phyloP scores from a whole-genome alignment of 2,329 filamentous ascomycete species.

The Erysiphe neolycopersici region DNA sequence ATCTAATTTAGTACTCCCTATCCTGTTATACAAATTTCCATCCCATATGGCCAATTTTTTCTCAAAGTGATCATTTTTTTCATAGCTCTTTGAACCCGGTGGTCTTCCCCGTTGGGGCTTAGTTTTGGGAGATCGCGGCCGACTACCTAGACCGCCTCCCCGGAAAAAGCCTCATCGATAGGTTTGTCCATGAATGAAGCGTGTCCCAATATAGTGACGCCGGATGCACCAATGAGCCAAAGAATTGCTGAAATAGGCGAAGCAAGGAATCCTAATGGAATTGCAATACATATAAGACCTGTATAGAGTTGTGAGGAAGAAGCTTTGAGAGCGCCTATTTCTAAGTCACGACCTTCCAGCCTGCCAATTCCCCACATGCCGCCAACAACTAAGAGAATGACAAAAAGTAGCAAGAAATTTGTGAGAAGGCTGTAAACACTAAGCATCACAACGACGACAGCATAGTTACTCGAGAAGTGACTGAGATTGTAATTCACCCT shows the following conservation, averaged over 20 bases:
- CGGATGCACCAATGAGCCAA: constrained; percentile 89
- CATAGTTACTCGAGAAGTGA: constrained; percentile 98
- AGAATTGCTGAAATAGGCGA: constrained; percentile 65
- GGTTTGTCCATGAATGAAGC: constrained; percentile 93
- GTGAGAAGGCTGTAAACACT: constrained; percentile 86
- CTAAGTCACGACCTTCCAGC: constrained; percentile 66
- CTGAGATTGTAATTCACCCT: constrained; percentile 91
- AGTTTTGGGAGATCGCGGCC: constrained; percentile 92
- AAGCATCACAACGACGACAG: constrained; percentile 77
- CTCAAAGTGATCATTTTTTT: constrained; percentile 25
- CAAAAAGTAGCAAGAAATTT: constrained; percentile 66
- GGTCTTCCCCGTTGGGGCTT: constrained; percentile 99
- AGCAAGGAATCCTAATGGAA: constrained; percentile 64
- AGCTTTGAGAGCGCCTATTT: constrained; percentile 57
- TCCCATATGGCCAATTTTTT: constrained; percentile 12
- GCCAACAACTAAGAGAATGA: constrained; percentile 63
- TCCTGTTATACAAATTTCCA: constrained; percentile 31
- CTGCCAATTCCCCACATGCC: constrained; percentile 84
- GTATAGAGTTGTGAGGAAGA: constrained; percentile 91
- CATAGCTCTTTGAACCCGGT: constrained; percentile 62
- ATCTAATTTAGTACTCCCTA: constrained; percentile 26
- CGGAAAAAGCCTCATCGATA: constrained; percentile 99
- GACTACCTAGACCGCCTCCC: constrained; percentile 99
- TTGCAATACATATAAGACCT: constrained; percentile 51
- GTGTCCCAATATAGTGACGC: constrained; percentile 83